Evolutionary conservation across 805 yeast species (phyloP), one percentile per base, ranked within the genome.

Genomic region (Lipomyces sp.): DNA sequence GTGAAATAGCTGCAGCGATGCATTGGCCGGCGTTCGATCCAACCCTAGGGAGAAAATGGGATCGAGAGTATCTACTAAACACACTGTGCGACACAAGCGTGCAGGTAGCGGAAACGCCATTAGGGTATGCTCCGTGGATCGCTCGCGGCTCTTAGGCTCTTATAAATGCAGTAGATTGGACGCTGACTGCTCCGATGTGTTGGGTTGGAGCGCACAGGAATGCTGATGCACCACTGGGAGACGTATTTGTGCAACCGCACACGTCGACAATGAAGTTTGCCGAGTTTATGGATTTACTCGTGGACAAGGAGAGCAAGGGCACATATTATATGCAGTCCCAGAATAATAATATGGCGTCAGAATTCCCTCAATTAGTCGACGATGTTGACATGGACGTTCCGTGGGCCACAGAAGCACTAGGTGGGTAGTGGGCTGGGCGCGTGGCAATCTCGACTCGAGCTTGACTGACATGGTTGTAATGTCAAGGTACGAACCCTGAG

Each of bases 251-350:
- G 10, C 60, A 67, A 50, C 74, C 74, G 3, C 52, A 55, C 45
- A 47, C 59, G 2, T 44, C 46, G 8, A 43, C 45, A 2, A 55
- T 65, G 61, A 53, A 62, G 0, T 59, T 64, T 11, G 23, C 44
- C 1, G 59, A 61, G 41, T 60, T 70, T 31, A 37, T 67, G 13
- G 50, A 54, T 3, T 23, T 45, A 16, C 47, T 67, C 18, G 28
- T 40, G 13, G 49, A 52, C 16, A 43, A 45, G 11, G 49, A 37
- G 24, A 41, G 38, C 1, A 38, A 40, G 4, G 34, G 58, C 16
- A 60, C 49, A 21, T 34, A 61, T 49, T 70, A 70, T 57, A 65
- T 70, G 65, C 74, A 70, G 46, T 65, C 69, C 36, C 73, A 70
- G 48, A 69, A 70, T 48, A 65, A 64, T 37, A 70, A 70, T 48